These are phyloP conservation scores for Euphrasia arctica DNA, from an alignment of 305 asterid species.

Conservation along the genomic window DNA sequence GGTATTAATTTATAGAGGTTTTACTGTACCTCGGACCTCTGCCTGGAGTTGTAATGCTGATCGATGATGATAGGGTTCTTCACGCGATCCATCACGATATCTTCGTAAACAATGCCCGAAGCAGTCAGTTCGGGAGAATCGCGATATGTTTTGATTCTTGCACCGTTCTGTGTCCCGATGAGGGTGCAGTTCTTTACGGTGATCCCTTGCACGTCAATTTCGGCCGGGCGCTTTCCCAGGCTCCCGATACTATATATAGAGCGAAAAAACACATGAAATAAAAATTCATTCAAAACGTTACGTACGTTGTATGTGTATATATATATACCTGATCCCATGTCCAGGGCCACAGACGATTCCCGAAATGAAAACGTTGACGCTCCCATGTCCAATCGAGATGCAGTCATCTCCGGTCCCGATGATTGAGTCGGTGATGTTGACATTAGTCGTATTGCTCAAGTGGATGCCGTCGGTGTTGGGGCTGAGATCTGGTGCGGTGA, in stretches of 20 bases:
- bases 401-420: conserved; percentile 55
- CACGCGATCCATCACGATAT: conserved; percentile 45
- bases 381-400: too few species aligned
- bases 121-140: conserved; percentile 38
- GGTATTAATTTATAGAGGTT: too few species aligned
- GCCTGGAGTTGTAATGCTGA: conserved; percentile 66
- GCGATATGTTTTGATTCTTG: conserved; percentile 66
- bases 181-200: conserved; percentile 48
- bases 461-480: conserved; percentile 43
- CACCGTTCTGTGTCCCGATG: conserved; percentile 60
- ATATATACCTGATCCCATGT: conserved; percentile 50
- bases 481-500: too few species aligned
- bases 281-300: too few species aligned
- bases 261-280: not conserved
- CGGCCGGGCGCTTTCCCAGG: conserved; percentile 56
- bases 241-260: conserved; percentile 53
- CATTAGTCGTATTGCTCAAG: conserved; percentile 37
- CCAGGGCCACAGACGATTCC: conserved; percentile 25
- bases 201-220: conserved; percentile 40
- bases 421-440: conserved; percentile 34
- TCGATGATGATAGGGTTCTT: conserved; percentile 75
- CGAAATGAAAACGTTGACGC: too few species aligned
- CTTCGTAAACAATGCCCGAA: conserved; percentile 39
- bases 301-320: too few species aligned
- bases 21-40: conserved; percentile 26